Percentiles rank a stretch among this genome's conserved stretches.
Evolutionary conservation across 2,329 filamentous ascomycete species (phyloP).

Genomic region (Grosmannia huntii): DNA sequence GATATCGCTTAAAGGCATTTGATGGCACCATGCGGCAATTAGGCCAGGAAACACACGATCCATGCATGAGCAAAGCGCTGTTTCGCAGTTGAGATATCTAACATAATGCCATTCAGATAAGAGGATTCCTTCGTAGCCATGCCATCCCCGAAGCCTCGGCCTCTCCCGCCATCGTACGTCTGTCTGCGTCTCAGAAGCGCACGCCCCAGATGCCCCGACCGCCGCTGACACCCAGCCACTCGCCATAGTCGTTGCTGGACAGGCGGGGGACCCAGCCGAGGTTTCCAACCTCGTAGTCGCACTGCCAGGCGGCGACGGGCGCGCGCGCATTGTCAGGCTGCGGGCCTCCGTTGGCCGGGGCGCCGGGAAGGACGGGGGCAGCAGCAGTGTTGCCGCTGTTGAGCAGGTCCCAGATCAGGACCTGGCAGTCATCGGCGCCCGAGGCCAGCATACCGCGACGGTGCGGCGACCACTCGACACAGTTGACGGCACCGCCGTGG

Average conservation of each 20-base stretch:
- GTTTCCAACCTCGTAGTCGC: constrained; percentile 78
- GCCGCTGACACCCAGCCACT: constrained; percentile 75
- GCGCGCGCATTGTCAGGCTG: constrained; percentile 46
- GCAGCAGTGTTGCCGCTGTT: constrained; percentile 38
- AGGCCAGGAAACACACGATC: no score
- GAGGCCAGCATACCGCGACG: constrained; percentile 81
- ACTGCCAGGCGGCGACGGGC: constrained; percentile 68
- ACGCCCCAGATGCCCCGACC: constrained; percentile 75
- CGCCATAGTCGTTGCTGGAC: constrained; percentile 55
- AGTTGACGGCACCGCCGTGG: constrained; percentile 75
- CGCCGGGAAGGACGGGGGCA: background rate
- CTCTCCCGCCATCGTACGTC: no score
- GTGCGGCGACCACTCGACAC: constrained; percentile 82
- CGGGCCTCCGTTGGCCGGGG: background rate
- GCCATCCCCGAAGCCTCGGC: no score
- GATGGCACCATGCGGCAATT: no score
- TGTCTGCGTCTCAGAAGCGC: constrained; percentile 16
- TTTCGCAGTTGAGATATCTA: no score
- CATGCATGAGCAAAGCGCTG: no score
- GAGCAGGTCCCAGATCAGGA: constrained; percentile 87
- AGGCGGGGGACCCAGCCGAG: constrained; percentile 71
- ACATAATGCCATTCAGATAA: no score
- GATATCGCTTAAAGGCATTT: no score
- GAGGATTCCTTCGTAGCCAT: no score
- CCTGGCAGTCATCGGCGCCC: constrained; percentile 81